phyloP scores from a whole-genome alignment of 805 yeast genomes.

The Teunomyces aglyptinius region DNA sequence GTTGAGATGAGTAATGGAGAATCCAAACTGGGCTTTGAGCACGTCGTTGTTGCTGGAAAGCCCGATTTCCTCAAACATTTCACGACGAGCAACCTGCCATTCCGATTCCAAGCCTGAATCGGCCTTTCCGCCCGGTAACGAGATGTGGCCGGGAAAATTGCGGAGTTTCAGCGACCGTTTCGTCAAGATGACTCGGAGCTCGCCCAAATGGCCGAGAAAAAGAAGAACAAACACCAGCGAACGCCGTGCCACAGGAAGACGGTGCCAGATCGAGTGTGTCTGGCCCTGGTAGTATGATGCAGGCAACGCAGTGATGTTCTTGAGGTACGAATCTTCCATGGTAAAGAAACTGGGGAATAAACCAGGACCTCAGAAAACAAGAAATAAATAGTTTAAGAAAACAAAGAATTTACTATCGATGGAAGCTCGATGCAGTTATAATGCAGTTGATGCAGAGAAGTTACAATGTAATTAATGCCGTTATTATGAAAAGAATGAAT shows the following conservation, averaged over 20 bases:
- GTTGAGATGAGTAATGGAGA: conserved; percentile 58
- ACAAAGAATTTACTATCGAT: too few relatives aligned
- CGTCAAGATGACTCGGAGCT: conserved; percentile 74
- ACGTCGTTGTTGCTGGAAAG: conserved; percentile 48
- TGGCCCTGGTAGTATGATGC: conserved; percentile 32
- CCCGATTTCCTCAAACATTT: conserved; percentile 86
- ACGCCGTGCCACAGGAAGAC: conserved; percentile 62
- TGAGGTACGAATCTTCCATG: conserved; percentile 19
- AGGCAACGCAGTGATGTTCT: conserved; percentile 31
- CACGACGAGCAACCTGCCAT: conserved; percentile 76
- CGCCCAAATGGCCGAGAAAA: conserved; percentile 70
- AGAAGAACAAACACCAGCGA: conserved; percentile 78
- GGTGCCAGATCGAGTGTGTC: conserved; percentile 54
- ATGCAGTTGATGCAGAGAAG: too few relatives aligned
- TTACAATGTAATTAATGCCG: too few relatives aligned
- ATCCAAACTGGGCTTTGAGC: conserved; percentile 46
- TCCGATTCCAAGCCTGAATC: conserved; percentile 65
- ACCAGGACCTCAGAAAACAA: not conserved
- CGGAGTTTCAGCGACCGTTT: conserved; percentile 67
- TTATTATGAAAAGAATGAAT: too few relatives aligned
- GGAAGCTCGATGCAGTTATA: too few relatives aligned
- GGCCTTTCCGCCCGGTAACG: conserved; percentile 93
- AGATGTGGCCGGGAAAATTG: conserved; percentile 84
- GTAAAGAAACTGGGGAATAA: not conserved
- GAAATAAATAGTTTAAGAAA: too few relatives aligned